A percentile compares a stretch with the other conserved stretches of the same genome.
Evolutionary conservation across 1,284 basidiomycete species (phyloP).

Genomic region (Cutaneotrichosporon mucoides): DNA sequence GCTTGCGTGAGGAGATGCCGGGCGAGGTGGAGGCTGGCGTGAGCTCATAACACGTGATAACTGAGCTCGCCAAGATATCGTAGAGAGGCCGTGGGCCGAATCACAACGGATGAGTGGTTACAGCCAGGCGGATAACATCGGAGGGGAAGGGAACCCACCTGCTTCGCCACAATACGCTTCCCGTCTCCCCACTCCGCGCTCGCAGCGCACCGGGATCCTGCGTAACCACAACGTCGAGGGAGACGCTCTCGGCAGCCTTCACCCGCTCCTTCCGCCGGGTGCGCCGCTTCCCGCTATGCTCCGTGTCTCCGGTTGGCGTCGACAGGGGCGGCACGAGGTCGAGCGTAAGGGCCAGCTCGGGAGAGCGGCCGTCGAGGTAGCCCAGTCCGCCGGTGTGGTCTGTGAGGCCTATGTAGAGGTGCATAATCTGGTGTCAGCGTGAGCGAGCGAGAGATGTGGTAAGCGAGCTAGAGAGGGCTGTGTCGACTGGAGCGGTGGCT

Average conservation of each 20-base stretch:
- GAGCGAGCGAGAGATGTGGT: no score
- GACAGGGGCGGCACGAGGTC: conserved; percentile 48
- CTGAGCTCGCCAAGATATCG: no score
- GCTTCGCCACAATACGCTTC: conserved; percentile 80
- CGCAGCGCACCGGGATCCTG: conserved; percentile 75
- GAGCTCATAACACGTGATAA: conserved; percentile 7
- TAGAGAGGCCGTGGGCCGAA: no score
- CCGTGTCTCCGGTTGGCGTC: neutral
- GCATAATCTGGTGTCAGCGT: conserved; percentile 56
- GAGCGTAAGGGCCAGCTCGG: conserved; percentile 60
- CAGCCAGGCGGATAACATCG: no score
- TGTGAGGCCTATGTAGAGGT: conserved; percentile 61
- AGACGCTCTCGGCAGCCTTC: conserved; percentile 7
- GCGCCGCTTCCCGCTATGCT: neutral
- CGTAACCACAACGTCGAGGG: conserved; percentile 54
- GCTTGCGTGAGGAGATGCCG: conserved; percentile 60
- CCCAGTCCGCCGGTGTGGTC: conserved; percentile 63
- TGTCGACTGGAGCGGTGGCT: no score
- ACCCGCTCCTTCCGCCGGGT: conserved; percentile 8
- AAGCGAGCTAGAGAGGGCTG: no score
- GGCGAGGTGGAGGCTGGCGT: conserved; percentile 63
- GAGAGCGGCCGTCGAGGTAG: conserved; percentile 63
- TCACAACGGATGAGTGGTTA: no score
- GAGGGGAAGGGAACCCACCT: conserved; percentile 54
- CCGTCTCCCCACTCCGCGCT: conserved; percentile 75